Base-by-base conservation (phyloP, 1,284 basidiomycete species). In the Apiotrichum akiyoshidainum region DNA sequence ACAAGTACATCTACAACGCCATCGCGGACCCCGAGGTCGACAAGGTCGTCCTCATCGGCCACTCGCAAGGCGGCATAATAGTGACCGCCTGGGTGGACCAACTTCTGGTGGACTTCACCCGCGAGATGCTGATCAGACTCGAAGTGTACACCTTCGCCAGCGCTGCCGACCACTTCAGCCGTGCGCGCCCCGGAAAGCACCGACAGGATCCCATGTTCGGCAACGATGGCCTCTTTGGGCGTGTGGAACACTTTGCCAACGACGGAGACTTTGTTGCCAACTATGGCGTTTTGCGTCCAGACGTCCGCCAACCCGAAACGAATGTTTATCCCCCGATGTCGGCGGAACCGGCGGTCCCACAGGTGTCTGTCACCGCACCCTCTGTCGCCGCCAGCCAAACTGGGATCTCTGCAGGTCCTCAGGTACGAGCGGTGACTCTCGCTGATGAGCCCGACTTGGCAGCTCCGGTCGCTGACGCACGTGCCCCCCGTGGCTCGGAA, bases 61-160 rank as follows among this genome's bases (percentile, higher is more conserved):
- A 71, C 45, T 66, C 64, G 16, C 70, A 71, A 60, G 70, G 70
- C 16, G 68, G 67, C 17, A 69, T 71, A 54, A 68, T 69, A 44
- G 49, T 62, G 26, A 60, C 67, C 1, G 41, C 61, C 16, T 67
- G 65, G 61, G 46, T 64, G 61, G 69, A 71, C 54, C 67, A 68
- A 55, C 65, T 71, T 17, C 64, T 69, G 17, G 41, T 62, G 26
- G 67, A 71, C 46, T 69, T 68, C 50, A 53, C 66, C 12, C 31
- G 52, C 22, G 59, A 61, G 21, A 31, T 55, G 11, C 64, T 69
- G 17, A 34, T 34, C 37, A 68, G 67, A 46, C 49, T 71, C 55
- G 68, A 71, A 50, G 60, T 71, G 41, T 71, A 71, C 61, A 69
- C 70, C 3, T 71, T 71, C 52, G 70, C 70, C 7, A 63, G 59